Base-by-base conservation (phyloP, 1,284 basidiomycete species). In the Austroboletus niveus region DNA sequence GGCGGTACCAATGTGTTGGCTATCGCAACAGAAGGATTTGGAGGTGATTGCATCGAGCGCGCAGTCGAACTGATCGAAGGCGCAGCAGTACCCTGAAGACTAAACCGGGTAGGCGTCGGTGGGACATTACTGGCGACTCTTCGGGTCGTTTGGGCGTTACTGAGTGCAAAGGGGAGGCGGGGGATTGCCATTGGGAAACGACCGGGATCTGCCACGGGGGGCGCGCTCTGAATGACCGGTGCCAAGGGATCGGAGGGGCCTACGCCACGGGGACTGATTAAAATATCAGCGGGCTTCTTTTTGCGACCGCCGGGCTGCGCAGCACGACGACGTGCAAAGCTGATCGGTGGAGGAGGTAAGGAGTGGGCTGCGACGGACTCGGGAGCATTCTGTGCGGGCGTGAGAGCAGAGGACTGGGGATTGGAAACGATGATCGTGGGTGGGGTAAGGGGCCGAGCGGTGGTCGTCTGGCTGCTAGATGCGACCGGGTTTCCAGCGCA, bases 201-300 rank as follows among this genome's bases (percentile, higher is more conserved):
- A 42, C 53, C 57, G 27, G 57, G 69, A 54, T 80, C 78, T 31
- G 76, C 76, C 35, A 85, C 70, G 0, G 87, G 83, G 2, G 87
- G 87, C 0, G 87, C 87, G 59, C 85, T 88, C 64, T 89, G 86
- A 41, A 89, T 85, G 43, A 75, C 74, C 22, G 84, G 86, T 46
- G 79, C 78, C 32, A 84, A 69, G 50, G 80, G 76, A 58, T 83
- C 79, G 7, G 70, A 67, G 0, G 78, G 75, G 39, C 79, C 77
- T 1, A 74, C 63, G 52, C 83, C 82, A 45, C 83, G 72, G 7
- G 87, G 86, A 58, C 80, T 85, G 71, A 89, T 88, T 57, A 87
- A 63, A 53, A 89, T 84, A 63, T 89, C 87, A 3, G 87, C 87
- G 0, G 87, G 87, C 65, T 88, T 89, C 68, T 75, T 84, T 69